Evolutionary conservation across 208 protist species (phyloP).

Genomic region (Acanthamoeba triangularis): DNA sequence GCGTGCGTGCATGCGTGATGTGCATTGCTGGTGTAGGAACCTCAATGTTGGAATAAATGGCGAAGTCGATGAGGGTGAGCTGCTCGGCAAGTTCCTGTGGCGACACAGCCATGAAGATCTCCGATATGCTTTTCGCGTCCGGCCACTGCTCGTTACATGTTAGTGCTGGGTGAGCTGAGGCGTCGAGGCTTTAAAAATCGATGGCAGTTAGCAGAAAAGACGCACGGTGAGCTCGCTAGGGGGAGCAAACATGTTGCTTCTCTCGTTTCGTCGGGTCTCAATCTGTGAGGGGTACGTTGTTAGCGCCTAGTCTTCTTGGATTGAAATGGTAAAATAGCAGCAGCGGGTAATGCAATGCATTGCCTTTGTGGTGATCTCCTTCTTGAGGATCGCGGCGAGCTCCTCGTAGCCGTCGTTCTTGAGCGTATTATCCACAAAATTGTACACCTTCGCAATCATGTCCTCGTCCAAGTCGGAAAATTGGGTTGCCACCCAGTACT

Average conservation of each 20-base stretch:
- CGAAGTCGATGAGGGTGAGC: slow-evolving; percentile 88
- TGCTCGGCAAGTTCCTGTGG: slow-evolving; percentile 85
- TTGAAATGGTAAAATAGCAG: no score
- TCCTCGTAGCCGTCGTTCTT: slow-evolving; percentile 80
- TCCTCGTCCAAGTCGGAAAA: slow-evolving; percentile 87
- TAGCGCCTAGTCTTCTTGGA: neutral
- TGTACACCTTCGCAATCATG: slow-evolving; percentile 75
- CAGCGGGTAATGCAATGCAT: no score
- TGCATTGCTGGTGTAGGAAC: neutral
- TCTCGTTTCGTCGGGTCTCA: slow-evolving; percentile 63
- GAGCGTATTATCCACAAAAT: slow-evolving; percentile 83
- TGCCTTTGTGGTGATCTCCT: slow-evolving; percentile 70
- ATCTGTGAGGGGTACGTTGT: slow-evolving; percentile 7
- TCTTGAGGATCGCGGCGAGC: slow-evolving; percentile 72
- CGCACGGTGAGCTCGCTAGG: slow-evolving; percentile 36
- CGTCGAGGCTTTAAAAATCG: neutral
- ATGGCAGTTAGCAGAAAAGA: neutral
- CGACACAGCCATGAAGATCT: slow-evolving; percentile 15
- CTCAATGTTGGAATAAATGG: slow-evolving; percentile 80
- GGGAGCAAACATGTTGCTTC: slow-evolving; percentile 67
- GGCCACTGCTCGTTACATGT: neutral
- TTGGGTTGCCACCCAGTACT: slow-evolving; percentile 88
- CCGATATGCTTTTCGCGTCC: slow-evolving; percentile 26
- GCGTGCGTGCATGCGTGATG: neutral
- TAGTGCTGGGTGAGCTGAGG: neutral